Evolutionary conservation across 352 stramenopile genomes (phyloP), one percentile per base, ranked within the genome.

Genomic region (Globisporangium ultimum): DNA sequence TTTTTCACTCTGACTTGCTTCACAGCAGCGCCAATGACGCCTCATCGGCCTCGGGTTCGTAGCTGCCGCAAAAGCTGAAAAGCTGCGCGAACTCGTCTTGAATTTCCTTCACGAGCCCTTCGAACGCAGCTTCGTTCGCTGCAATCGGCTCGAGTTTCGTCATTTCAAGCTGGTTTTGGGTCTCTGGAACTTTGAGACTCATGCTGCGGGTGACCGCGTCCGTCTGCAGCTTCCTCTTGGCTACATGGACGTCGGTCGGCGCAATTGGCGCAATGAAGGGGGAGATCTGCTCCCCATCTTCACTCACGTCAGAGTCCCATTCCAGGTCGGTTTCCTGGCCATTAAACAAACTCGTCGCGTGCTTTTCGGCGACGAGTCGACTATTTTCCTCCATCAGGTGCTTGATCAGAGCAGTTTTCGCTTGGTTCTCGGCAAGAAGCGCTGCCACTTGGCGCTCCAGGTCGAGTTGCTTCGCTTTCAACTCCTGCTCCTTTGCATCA

Each of bases 391-490:
- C 41, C 57, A 57, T 45, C 40, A 63, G 48, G 28, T 57, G 56
- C 22, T n/a, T 42, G 42, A 63, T 41, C 28, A 64, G 58, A 7
- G 58, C 49, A 12, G 18, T 49, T 43, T 58, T 64, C 2, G 58
- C 21, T 20, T 64, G 49, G 28, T 52, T 58, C 49, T 64, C 58
- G 15, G 42, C 50, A 1, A 58, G 14, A 17, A 64, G 50, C 42
- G 34, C 58, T 21, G 58, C 58, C 32, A 64, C 58, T 52, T 58
- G 58, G 8, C 51, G 49, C 58, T 64, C 58, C 9, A 64, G 50
- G 10, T 24, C 50, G 15, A 58, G 49, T 20, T 64, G 58, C 32
- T 28, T 41, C 18, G 32, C 20, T 15, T 20, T 38, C 50, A 50
- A 63, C 18, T 51, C 57, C 9, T 18, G 42, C 11, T 58, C 48